Evolutionary conservation across 2,329 filamentous ascomycete species (phyloP), one percentile per base, ranked within the genome.

Genomic region (Lachnum nothofagi): DNA sequence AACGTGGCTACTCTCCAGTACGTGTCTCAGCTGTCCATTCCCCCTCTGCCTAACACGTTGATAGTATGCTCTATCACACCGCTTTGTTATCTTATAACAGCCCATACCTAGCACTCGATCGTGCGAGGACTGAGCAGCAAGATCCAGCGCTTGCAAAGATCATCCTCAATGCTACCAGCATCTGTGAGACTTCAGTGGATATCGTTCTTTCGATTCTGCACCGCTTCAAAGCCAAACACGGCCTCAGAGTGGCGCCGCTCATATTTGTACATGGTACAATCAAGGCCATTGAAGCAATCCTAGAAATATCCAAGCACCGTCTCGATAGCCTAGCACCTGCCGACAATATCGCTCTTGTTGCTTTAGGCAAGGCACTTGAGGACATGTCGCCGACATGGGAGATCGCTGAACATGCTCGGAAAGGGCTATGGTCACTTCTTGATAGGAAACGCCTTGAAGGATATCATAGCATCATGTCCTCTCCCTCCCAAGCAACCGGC

Each of bases 1-100:
- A 48, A 40, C 22, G 35, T 53, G 27, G 48, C 48, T 20, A 25
- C 43, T 24, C 44, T 51, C n/a, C 51, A 53, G 48, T 53, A 51
- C 23, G 44, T 33, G 12, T 27, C 25, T 6, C 25, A 6, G 25
- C 25, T 27, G 25, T 6, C 12, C 25, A 40, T 16, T 19, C 8
- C 27, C 24, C 34, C 29, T 42, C 19, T 9, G 20, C 3, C 12
- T 25, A 6, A 29, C 33, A 19, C 8, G 19, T 31, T 8, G 34
- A 3, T 7, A 45, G 43, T 14, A 38, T 45, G 31, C 22, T 45
- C 7, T 45, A 45, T 22, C 20, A 45, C 20, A 25, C 31, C 2
- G 20, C 43, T 20, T 22, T n/a, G 22, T 2, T 45, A 10, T 25
- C 20, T 4, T n/a, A 27, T 12, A 45, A 45, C n/a, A 16, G 16